Base-by-base conservation (phyloP, 257 asterid genomes). In the Solanum pennellii region DNA sequence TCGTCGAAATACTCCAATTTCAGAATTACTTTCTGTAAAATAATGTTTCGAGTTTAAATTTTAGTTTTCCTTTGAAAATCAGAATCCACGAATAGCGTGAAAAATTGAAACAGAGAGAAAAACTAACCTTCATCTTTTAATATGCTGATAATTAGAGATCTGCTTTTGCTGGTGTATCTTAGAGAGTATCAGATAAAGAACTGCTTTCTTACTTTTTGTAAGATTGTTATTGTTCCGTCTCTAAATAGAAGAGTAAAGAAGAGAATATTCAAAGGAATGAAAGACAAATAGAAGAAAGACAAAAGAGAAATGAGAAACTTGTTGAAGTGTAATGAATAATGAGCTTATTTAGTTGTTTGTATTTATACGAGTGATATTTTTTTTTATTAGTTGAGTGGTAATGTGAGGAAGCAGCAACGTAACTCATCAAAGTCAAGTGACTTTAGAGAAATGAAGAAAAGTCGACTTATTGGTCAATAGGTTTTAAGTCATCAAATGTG, bases 21-120 rank as follows among this genome's bases (percentile, higher is more conserved):
- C 88, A 90, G 20, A 69, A 90, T 88, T 16, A 88, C 90, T 88
- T 90, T 88, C 91, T 90, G 90, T 59, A n/a, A 76, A 83, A 45
- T 47, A 66, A 85, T 25, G 39, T 42, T 44, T 79, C 1, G 27
- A 27, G 11, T 27, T 12, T 4, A 45, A 79, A 8, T 45, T 79
- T 45, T 25, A 44, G 35, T 14, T 44, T 79, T 2, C 29, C 25
- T 27, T 27, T 16, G 9, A 29, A 23, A 27, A 80, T 80, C 25
- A 45, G 25, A 27, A 80, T 47, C 42, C 16, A 31, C 12, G 1
- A 77, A 47, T 27, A 27, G 84, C 47, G 66, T 23, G 11, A 3
- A 77, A 47, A 29, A 12, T 9, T 33, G 15, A 45, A 79, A 25
- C 14, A 45, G 25, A 79, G 23, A 76, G 6, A 45, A 47, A 27